Evolutionary conservation across 176 grass and related monocot species (phyloP).

Genomic region (Themeda triandra): DNA sequence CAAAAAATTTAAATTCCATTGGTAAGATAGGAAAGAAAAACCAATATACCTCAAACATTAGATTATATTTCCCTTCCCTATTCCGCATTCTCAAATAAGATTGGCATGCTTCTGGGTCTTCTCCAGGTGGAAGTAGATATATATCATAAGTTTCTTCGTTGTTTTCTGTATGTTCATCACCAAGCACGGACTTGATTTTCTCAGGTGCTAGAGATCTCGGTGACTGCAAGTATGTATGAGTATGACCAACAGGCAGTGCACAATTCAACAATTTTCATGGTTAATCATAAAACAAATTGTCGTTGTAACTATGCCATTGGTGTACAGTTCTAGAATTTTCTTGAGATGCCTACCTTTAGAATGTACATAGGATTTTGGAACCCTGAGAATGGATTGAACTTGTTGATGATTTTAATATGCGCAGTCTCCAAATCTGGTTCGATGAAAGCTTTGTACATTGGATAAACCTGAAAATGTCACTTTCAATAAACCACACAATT

Average conservation of each 20-base stretch:
- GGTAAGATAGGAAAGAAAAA: not conserved
- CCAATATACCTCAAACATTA: conserved; percentile 88
- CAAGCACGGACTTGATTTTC: conserved; percentile 76
- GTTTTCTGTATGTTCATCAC: conserved; percentile 63
- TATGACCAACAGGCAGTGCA: no score
- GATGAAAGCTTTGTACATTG: conserved; percentile 99
- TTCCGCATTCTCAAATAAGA: conserved; percentile 98
- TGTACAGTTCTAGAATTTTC: not conserved
- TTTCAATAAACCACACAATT: conserved; percentile 17
- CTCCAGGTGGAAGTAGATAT: conserved; percentile 93
- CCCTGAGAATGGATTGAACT: conserved; percentile 57
- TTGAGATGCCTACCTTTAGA: conserved; percentile 54
- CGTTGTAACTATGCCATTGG: not conserved
- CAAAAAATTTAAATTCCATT: not conserved
- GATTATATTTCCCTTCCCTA: conserved; percentile 97
- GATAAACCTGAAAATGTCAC: conserved; percentile 72
- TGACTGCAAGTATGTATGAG: no score
- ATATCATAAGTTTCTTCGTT: conserved; percentile 95
- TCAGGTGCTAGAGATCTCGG: conserved; percentile 50
- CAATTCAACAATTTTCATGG: not conserved
- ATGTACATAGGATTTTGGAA: conserved; percentile 99
- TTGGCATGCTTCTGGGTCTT: conserved; percentile 95
- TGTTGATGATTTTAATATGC: conserved; percentile 95
- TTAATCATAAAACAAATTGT: no score
- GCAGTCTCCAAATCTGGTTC: conserved; percentile 89